Evolutionary conservation across 2,329 filamentous ascomycete genomes (phyloP).

Genomic region (Talaromyces islandicus): DNA sequence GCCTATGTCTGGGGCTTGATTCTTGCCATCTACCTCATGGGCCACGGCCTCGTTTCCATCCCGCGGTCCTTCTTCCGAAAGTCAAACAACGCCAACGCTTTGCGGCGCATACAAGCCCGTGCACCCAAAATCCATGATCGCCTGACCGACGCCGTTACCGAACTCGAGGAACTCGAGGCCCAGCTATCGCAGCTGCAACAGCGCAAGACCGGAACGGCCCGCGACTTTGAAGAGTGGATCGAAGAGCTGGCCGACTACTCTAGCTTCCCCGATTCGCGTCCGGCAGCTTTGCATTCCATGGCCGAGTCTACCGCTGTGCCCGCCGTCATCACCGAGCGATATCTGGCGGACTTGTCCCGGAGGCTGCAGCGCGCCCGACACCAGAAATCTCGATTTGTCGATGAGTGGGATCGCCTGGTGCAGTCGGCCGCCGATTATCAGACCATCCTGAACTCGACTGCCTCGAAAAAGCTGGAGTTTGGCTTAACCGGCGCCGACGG

Average conservation of each 20-base stretch:
- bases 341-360: slow-evolving; percentile 81
- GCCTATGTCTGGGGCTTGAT: slow-evolving; percentile 91
- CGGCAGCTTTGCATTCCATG: slow-evolving; percentile 30
- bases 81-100: slow-evolving; percentile 66
- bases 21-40: slow-evolving; percentile 94
- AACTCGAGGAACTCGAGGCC: slow-evolving; percentile 72
- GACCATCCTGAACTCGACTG: slow-evolving; percentile 74
- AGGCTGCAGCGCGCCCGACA: slow-evolving; percentile 77
- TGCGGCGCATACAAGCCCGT: slow-evolving; percentile 69
- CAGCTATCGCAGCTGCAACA: slow-evolving; percentile 74
- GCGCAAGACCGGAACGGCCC: slow-evolving; percentile 71
- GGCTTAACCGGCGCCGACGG: slow-evolving; percentile 48
- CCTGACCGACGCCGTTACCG: slow-evolving; percentile 74
- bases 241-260: slow-evolving; percentile 81
- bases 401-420: slow-evolving; percentile 79
- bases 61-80: slow-evolving; percentile 75
- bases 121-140: slow-evolving; percentile 82
- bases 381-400: slow-evolving; percentile 71
- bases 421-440: slow-evolving; percentile 69
- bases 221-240: slow-evolving; percentile 85
- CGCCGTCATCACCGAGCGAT: slow-evolving; percentile 84
- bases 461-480: slow-evolving; percentile 75
- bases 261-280: slow-evolving; percentile 57
- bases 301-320: slow-evolving; percentile 52
- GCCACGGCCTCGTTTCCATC: slow-evolving; percentile 88